These are phyloP conservation scores for Cytospora leucostoma DNA, from an alignment of 2,329 filamentous ascomycete genomes.

Conservation along the genomic window DNA sequence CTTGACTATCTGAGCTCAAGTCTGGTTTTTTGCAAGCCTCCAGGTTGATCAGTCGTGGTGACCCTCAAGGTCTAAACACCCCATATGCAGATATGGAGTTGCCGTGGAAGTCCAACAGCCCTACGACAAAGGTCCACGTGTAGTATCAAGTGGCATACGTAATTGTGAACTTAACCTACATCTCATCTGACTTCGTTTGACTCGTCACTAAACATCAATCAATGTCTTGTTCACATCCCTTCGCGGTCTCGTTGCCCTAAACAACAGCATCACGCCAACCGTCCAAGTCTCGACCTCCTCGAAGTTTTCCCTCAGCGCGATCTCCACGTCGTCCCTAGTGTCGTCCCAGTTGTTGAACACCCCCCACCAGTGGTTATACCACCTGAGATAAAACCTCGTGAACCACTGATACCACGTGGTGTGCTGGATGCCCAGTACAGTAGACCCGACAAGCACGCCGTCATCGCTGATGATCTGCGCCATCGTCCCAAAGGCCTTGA, in stretches of 20 bases:
- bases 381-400: conserved; percentile 32
- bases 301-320: conserved; percentile 40
- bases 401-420: conserved; percentile 32
- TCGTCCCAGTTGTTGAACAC: conserved; percentile 46
- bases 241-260: conserved; percentile 37
- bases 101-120: too few species aligned
- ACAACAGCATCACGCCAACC: conserved; percentile 43
- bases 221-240: conserved; percentile 3
- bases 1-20: too few species aligned
- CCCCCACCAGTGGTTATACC: conserved; percentile 38
- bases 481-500: conserved; percentile 36
- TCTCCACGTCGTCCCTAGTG: conserved; percentile 36
- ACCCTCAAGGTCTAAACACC: too few species aligned
- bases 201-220: conserved; percentile 7
- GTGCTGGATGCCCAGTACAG: conserved; percentile 37
- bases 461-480: conserved; percentile 37
- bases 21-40: too few species aligned
- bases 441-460: conserved; percentile 43
- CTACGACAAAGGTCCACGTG: too few species aligned
- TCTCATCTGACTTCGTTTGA: too few species aligned
- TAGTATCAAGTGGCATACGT: too few species aligned
- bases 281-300: conserved; percentile 42
- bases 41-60: too few species aligned
- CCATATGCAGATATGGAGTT: too few species aligned
- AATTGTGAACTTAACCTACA: too few species aligned